Base-by-base conservation (phyloP, 345 rosid genomes). In the Ailanthus altissimus region DNA sequence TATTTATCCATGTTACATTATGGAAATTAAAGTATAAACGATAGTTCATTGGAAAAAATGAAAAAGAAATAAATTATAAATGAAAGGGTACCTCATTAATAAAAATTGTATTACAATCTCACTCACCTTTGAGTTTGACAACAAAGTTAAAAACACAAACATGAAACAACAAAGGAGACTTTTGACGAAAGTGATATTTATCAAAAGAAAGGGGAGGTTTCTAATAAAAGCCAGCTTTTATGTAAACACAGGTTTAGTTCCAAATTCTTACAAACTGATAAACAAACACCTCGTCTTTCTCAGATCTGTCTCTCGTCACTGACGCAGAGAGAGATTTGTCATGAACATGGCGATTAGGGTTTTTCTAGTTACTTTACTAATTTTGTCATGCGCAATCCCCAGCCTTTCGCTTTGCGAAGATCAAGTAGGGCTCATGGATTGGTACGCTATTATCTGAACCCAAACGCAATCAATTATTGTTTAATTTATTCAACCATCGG, bases 361-460 rank as follows among this genome's bases (percentile, higher is more conserved):
- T 77, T 65, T 49, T 40, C 50, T 88, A 56, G 12, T 78, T 46
- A 65, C 87, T 26, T 46, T 90, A 21, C 10, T 88, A 20, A 73
- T 90, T 61, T 26, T 85, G 50, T 92, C 93, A 45, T 78, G 85
- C 32, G 58, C 83, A 7, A 72, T 65, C 68, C 78, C 83, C 32
- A 63, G 83, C 82, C 78, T 83, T 51, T 89, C 97, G 51, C 93
- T 94, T 53, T 94, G 86, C 71, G 99, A 92, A 84, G 99, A 94
- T 87, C 97, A 97, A 89, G 97, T 86, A 51, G 99, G 98, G 64
- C 94, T 94, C 85, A 87, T 88, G 90, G 99, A 97, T 77, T 97
- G 99, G 99, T 92, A 78, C 83, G 79, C 72, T 21, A 57, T 42
- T 25, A n/a, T 11, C 26, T 25, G 32, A 66, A 64, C 5, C 68